phyloP scores from a whole-genome alignment of 2,329 filamentous ascomycete species.

The Monosporascus sp. region DNA sequence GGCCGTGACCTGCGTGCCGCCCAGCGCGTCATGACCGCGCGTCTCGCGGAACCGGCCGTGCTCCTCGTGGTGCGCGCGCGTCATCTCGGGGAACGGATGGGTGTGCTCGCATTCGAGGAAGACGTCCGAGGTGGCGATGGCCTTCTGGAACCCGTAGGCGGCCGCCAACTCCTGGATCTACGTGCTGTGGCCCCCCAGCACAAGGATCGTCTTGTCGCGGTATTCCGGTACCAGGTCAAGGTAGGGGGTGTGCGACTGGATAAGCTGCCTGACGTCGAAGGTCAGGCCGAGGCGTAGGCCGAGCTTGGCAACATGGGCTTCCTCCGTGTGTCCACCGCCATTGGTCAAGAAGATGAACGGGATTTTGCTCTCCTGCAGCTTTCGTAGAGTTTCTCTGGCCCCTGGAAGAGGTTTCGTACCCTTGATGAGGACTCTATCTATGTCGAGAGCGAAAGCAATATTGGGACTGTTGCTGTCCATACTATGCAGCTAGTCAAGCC shows the following conservation, averaged over 20 bases:
- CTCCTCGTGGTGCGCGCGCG: constrained; percentile 21
- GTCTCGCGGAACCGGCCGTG: constrained; percentile 29
- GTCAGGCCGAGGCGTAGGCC: constrained; percentile 47
- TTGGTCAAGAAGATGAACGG: constrained; percentile 74
- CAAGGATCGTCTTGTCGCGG: constrained; percentile 47
- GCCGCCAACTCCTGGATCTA: constrained; percentile 24
- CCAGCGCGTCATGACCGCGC: constrained; percentile 21
- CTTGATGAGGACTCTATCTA: constrained; percentile 63
- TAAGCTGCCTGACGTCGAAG: constrained; percentile 42
- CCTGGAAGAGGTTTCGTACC: constrained; percentile 58
- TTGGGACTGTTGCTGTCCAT: neutral
- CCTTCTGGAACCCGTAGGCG: constrained; percentile 30
- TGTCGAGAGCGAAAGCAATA: constrained; percentile 28
- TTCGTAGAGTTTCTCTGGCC: constrained; percentile 53
- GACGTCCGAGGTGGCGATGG: constrained; percentile 33
- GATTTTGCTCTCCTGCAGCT: constrained; percentile 56
- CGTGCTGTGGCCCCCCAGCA: constrained; percentile 44
- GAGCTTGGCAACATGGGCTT: constrained; percentile 56
- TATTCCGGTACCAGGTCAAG: constrained; percentile 47
- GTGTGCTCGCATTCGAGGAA: constrained; percentile 15
- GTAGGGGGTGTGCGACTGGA: constrained; percentile 74
- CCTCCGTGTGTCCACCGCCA: constrained; percentile 65
- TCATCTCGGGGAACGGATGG: constrained; percentile 34
- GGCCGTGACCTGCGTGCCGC: constrained; percentile 19
- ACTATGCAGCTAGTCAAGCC: too few relatives aligned